phyloP scores from a whole-genome alignment of 768 basidiomycete genomes.

The Lactarius hengduanensis region DNA sequence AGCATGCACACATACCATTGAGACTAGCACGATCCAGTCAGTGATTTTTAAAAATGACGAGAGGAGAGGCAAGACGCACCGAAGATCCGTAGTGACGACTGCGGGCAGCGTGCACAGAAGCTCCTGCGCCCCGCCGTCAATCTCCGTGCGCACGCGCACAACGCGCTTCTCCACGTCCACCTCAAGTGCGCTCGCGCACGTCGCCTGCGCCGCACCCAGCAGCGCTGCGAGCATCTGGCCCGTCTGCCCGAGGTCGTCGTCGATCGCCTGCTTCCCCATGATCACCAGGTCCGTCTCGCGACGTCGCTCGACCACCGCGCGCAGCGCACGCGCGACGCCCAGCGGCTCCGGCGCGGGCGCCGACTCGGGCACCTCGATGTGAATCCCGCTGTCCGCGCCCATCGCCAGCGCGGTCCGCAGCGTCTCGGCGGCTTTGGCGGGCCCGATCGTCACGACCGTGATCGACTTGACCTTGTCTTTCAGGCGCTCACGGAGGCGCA shows the following conservation, averaged over 20 bases:
- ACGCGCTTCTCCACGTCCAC: conserved; percentile 61
- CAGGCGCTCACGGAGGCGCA: conserved; percentile 84
- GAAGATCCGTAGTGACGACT: conserved; percentile 88
- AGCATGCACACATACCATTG: conserved; percentile 52
- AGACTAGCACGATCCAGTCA: conserved; percentile 51
- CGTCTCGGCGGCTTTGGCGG: conserved; percentile 83
- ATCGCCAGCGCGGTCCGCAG: conserved; percentile 96
- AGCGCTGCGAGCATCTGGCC: conserved; percentile 97
- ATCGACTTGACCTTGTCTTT: conserved; percentile 80
- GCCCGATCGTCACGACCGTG: conserved; percentile 92
- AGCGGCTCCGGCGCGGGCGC: conserved; percentile 84
- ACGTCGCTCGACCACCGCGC: conserved; percentile 66
- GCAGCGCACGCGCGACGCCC: conserved; percentile 82
- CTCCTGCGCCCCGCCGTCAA: conserved; percentile 92
- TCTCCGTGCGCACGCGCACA: conserved; percentile 79
- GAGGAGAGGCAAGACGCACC: conserved; percentile 54
- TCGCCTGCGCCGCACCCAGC: conserved; percentile 90
- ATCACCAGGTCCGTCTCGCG: conserved; percentile 81
- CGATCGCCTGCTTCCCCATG: conserved; percentile 97
- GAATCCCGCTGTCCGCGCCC: conserved; percentile 93
- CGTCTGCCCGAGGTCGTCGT: conserved; percentile 93
- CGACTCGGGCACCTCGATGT: conserved; percentile 80
- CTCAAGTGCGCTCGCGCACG: conserved; percentile 87
- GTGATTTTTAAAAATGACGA: too few species aligned
- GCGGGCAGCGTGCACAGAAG: conserved; percentile 76